Evolutionary conservation across 2,329 filamentous ascomycete species (phyloP), one percentile per base, ranked within the genome.

Genomic region (Bipolaris cookei): DNA sequence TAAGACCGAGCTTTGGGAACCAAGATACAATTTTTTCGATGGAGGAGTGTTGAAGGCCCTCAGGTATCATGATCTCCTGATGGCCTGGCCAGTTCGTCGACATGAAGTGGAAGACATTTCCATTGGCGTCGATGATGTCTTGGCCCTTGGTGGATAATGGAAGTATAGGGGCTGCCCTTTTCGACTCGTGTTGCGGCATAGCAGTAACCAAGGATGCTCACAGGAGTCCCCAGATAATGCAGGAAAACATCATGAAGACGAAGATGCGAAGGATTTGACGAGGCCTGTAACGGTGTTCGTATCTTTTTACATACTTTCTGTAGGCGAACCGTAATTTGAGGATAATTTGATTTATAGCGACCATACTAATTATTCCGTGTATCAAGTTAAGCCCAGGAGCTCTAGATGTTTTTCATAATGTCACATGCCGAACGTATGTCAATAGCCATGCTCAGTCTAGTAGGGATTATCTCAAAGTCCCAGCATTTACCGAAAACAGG

Each of bases 71-170:
- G n/a, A 83, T 80, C 42, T 87, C 85, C 42, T 80, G 81, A 14
- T 84, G 81, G 0, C 85, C 86, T 0, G 86, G 84, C 86, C 86
- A 88, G 63, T 88, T 88, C 11, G 81, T 80, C 0, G 86, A 85
- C 3, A 82, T 84, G 53, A 83, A 78, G 21, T 73, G 63, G 59
- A 79, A 74, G 1, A 72, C 62, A 32, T 74, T 57, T 34, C 73
- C 72, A 48, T 70, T 71, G n/a, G 58, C 67, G 47, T 77, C 71
- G 21, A 77, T 32, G 18, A 79, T 73, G 39, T 75, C 70, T 47
- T 66, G 58, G 1, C 71, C 71, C 47, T 67, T 67, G 1, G 71
- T 74, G 0, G 64, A 72, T 2, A 74, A 51, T 4, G 72, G 72
- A 4, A 75, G 59, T n/a, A 58, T 54, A 3, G 65, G 58, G 42